Base-by-base conservation (phyloP, 345 rosid species). In the Syzygium jambos region DNA sequence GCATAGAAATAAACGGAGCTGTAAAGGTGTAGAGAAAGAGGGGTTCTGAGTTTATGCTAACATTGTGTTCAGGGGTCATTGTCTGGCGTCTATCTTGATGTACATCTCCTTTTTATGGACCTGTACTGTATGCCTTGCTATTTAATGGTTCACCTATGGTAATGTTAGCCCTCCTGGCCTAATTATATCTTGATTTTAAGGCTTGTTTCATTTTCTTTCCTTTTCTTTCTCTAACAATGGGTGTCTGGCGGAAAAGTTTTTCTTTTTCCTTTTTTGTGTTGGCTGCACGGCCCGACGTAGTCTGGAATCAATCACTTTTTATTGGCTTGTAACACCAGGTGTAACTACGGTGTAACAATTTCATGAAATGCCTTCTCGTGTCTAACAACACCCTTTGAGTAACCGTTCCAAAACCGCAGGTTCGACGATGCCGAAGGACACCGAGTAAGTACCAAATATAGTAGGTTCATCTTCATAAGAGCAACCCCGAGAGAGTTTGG, bases 1-100 rank as follows among this genome's bases (percentile, higher is more conserved):
- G 34, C 88, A 83, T 88, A 80, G 88, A 85, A 91, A 92, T 86
- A 89, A 91, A 87, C 80, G 52, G 51, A 52, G 51, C 83, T 89
- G 92, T 89, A 87, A 86, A 83, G 87, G 85, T 78, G 77, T 85
- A 85, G 86, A 85, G 86, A 68, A 19, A 73, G 46, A 73, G 80
- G 14, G 63, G 29, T 85, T 85, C 61, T 34, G 10, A 38, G 29
- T 43, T 56, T 15, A 57, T 85, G 77, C 85, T 15, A 49, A 56
- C 63, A 19, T 34, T 34, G 80, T 73, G 49, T 49, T 73, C 46
- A 17, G 46, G 80, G 49, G 49, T 34, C 80, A 41, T 68, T 68
- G 7, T 9, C 80, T 1, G 13, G 80, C 34, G 34, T 73, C 43
- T 73, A 41, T 73, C 80, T 73, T 73, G 80, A 34, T 73, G 46